These are phyloP conservation scores for Tolypocladium inflatum DNA, from an alignment of 2,329 filamentous ascomycete genomes.

Conservation along the genomic window DNA sequence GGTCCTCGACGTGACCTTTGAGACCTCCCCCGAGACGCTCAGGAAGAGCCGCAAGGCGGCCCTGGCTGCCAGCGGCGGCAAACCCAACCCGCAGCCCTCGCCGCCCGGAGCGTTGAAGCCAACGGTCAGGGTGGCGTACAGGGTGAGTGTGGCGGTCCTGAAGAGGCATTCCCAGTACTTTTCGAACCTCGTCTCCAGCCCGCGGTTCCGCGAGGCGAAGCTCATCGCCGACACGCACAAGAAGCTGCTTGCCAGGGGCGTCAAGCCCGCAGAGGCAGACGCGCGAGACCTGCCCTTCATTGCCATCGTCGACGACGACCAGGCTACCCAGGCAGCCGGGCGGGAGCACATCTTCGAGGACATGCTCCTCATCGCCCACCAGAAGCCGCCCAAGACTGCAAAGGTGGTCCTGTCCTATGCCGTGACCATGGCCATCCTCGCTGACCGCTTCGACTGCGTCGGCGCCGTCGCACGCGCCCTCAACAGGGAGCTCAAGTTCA, in stretches of 20 bases:
- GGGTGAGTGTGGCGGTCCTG: conserved; percentile 48
- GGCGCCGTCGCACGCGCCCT: conserved; percentile 44
- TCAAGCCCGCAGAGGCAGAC: conserved; percentile 38
- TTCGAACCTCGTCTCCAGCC: conserved; percentile 52
- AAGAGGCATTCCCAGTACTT: conserved; percentile 61
- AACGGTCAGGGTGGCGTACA: conserved; percentile 38
- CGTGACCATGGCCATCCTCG: conserved; percentile 58
- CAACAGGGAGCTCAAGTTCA: conserved; percentile 37
- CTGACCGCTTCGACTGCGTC: conserved; percentile 64
- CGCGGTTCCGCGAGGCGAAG: conserved; percentile 53
- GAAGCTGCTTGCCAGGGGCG: conserved; percentile 34
- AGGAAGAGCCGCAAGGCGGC: conserved; percentile 31
- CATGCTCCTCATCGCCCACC: conserved; percentile 58
- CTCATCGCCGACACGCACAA: conserved; percentile 42
- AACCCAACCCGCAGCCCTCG: conserved; percentile 13
- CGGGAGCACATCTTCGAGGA: conserved; percentile 57
- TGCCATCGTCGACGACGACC: conserved; percentile 57
- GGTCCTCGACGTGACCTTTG: conserved; percentile 56
- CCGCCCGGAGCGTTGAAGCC: conserved; percentile 18
- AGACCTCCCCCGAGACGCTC: conserved; percentile 44
- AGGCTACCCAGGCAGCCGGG: conserved; percentile 50
- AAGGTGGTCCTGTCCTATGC: conserved; percentile 49
- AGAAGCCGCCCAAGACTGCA: conserved; percentile 28
- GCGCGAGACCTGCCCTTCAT: conserved; percentile 51
- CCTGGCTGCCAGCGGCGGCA: conserved; percentile 17